Conservation (phyloP, 1,139 yeast species). For the Suhomyces taliae region DNA sequence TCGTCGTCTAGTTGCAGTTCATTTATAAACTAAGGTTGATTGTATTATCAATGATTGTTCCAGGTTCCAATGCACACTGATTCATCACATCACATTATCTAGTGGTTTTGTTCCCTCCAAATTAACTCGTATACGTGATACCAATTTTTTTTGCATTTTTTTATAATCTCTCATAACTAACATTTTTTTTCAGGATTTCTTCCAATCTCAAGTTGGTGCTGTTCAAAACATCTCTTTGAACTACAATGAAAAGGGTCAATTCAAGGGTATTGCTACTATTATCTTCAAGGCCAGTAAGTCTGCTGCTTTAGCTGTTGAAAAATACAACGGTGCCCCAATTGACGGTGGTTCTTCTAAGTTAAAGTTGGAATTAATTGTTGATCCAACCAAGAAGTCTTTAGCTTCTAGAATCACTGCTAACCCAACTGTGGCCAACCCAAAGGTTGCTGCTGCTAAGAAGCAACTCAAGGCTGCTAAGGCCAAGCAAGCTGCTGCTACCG, state of each 20-base stretch:
- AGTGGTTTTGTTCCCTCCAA: conserved; percentile 1
- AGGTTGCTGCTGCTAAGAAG: conserved; percentile 23
- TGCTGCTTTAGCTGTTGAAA: conserved; percentile 74
- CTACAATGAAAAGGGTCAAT: conserved; percentile 86
- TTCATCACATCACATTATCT: background rate
- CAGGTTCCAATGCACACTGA: background rate
- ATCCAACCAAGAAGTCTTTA: conserved; percentile 78
- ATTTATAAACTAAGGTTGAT: background rate
- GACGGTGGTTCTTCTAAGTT: conserved; percentile 82
- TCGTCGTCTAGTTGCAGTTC: background rate
- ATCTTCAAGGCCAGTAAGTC: conserved; percentile 66
- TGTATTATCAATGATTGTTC: background rate
- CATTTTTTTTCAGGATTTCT: conserved; percentile 66
- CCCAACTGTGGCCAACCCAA: conserved; percentile 21
- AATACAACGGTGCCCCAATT: conserved; percentile 90
- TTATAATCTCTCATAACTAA: conserved; percentile 17
- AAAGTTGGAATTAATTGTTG: conserved; percentile 82
- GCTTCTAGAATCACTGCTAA: conserved; percentile 68
- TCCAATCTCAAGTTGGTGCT: conserved; percentile 85
- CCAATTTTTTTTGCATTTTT: conserved; percentile 8
- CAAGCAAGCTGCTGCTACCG: conserved; percentile 16
- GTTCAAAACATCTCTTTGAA: conserved; percentile 69
- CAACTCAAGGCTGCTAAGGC: conserved; percentile 20
- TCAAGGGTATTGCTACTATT: conserved; percentile 89
- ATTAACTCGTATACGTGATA: conserved; percentile 1